Base-by-base conservation (phyloP, 2,329 filamentous ascomycete species). In the Fusarium sp. region DNA sequence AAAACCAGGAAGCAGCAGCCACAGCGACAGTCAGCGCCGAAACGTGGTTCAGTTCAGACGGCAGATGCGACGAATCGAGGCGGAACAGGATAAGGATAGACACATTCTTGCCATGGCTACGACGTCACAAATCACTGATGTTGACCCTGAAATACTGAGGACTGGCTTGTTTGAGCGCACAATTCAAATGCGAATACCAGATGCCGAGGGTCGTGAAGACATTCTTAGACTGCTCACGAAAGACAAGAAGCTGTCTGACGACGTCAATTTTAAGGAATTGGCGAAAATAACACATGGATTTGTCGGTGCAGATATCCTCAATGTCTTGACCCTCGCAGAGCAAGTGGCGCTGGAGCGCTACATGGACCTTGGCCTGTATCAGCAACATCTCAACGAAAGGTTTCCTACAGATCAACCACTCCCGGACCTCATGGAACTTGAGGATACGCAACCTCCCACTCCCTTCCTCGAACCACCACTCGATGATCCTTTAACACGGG, bases 251-350 rank as follows among this genome's bases (percentile, higher is more conserved):
- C 79, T 97, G 10, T 85, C 88, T 1, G 85, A 87, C 6, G 90
- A 94, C 65, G 88, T 98, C 22, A 89, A 97, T 77, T 92, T 95
- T 72, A 82, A 83, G 27, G 83, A 87, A 18, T 83, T 99, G 6
- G 94, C 95, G 8, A 95, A 93, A 75, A 86, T 91, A 73, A 98
- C 95, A 0, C 93, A 96, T 8, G 96, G 96, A 2, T 99, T 96
- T 73, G 95, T 99, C 1, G 95, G 95, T 14, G 93, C 93, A 8
- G 96, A 99, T 83, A 83, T 99, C 6, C 89, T 92, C 68, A 91
- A 84, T 63, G 81, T 90, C n/a, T 82, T 88, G 49, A 82, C 81
- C 3, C 73, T 80, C 2, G 87, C 86, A 5, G 79, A 81, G 24
- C 77, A 83, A 46, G 74, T 76, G 18, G 76, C 81, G 9, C 70